A percentile compares a stretch with the other conserved stretches of the same genome.
phyloP scores from a whole-genome alignment of 257 asterid species.

The Penstemon eatonii region DNA sequence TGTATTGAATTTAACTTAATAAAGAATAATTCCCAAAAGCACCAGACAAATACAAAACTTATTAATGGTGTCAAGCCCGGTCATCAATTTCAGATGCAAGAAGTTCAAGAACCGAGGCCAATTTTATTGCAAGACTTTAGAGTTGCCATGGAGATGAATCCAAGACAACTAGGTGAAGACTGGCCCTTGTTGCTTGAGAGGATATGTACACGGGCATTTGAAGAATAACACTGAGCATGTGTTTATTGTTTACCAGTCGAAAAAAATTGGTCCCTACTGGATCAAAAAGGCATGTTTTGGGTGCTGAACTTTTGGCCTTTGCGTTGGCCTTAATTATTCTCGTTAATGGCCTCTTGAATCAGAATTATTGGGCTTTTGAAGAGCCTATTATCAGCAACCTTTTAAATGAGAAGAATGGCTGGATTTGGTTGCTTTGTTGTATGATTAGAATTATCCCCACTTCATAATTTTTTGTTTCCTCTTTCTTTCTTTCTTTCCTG shows the following conservation, averaged over 20 bases:
- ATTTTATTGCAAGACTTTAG: slow-evolving; percentile 85
- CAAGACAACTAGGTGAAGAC: slow-evolving; percentile 89
- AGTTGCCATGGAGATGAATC: slow-evolving; percentile 92
- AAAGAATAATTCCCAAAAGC: too few species aligned
- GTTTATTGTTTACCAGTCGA: slow-evolving; percentile 27
- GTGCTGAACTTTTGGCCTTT: slow-evolving; percentile 29
- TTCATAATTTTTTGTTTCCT: slow-evolving; percentile 28
- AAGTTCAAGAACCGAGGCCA: slow-evolving; percentile 37
- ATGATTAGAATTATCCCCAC: slow-evolving; percentile 70
- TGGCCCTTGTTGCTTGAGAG: slow-evolving; percentile 94
- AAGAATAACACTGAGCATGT: slow-evolving; percentile 46
- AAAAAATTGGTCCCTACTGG: slow-evolving; percentile 42
- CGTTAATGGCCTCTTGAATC: slow-evolving; percentile 43
- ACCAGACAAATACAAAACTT: slow-evolving; percentile 47
- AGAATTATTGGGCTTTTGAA: slow-evolving; percentile 37
- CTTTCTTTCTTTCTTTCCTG: slow-evolving; percentile 51
- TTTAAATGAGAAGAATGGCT: slow-evolving; percentile 42
- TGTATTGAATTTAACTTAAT: slow-evolving; percentile 52
- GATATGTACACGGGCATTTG: slow-evolving; percentile 70
- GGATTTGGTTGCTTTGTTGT: slow-evolving; percentile 70
- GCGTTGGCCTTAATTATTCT: slow-evolving; percentile 23
- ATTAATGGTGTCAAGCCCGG: slow-evolving; percentile 62
- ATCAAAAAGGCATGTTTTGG: slow-evolving; percentile 39
- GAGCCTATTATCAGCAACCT: slow-evolving; percentile 49
- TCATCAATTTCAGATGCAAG: slow-evolving; percentile 44